Percentiles rank a stretch among this genome's conserved stretches.
Evolutionary conservation across 1,284 basidiomycete species (phyloP).

Genomic region (Gomphus bonarii): DNA sequence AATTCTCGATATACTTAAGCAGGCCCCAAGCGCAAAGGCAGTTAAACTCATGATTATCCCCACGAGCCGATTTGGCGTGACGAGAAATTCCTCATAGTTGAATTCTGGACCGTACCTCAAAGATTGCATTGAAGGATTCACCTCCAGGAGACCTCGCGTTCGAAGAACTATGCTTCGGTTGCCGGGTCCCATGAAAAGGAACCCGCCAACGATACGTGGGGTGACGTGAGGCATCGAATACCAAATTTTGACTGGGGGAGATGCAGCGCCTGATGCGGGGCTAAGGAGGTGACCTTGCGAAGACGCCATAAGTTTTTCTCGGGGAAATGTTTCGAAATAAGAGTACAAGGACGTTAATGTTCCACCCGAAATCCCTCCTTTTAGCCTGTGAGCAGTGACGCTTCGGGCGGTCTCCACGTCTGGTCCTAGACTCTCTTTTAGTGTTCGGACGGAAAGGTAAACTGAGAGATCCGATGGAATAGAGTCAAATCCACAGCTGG

Average conservation of each 20-base stretch:
- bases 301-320: slow-evolving; percentile 25
- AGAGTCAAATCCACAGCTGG: slow-evolving; percentile 64
- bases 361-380: slow-evolving; percentile 58
- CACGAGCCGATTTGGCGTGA: slow-evolving; percentile 28
- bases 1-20: background rate
- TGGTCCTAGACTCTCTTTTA: slow-evolving; percentile 28
- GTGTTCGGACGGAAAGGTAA: slow-evolving; percentile 41
- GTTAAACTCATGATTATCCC: slow-evolving; percentile 24
- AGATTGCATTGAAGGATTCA: slow-evolving; percentile 15
- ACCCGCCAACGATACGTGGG: slow-evolving; percentile 30
- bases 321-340: slow-evolving; percentile 37
- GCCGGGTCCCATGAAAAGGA: slow-evolving; percentile 50
- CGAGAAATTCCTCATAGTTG: slow-evolving; percentile 64
- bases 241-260: slow-evolving; percentile 27
- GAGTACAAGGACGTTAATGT: slow-evolving; percentile 48
- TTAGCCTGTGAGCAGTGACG: slow-evolving; percentile 38
- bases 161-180: slow-evolving; percentile 70
- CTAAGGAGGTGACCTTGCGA: slow-evolving; percentile 41
- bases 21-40: slow-evolving; percentile 20
- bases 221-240: slow-evolving; percentile 16
- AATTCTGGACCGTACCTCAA: slow-evolving; percentile 54
- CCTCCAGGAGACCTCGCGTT: slow-evolving; percentile 53
- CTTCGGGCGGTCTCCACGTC: slow-evolving; percentile 26
- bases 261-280: slow-evolving; percentile 39
- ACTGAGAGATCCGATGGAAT: slow-evolving; percentile 58